phyloP scores from a whole-genome alignment of 2,329 filamentous ascomycete genomes.

The Aureobasidium vineae region DNA sequence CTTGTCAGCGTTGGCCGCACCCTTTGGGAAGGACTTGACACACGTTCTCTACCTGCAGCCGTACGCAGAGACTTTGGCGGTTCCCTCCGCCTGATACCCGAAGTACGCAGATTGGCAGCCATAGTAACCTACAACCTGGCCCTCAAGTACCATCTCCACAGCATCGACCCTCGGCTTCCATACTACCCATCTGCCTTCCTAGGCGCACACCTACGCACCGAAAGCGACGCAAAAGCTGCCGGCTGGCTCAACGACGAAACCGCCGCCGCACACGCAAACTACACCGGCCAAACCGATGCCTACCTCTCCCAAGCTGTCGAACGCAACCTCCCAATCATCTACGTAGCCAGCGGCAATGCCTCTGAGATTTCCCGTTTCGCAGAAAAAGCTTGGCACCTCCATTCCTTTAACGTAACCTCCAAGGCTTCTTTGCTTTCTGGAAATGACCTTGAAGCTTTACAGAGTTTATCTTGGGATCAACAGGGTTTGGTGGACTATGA shows the following conservation, averaged over 20 bases:
- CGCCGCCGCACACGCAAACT: conserved; percentile 33
- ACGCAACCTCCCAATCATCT: conserved; percentile 40
- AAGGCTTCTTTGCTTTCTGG: conserved; percentile 47
- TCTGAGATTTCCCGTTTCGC: conserved; percentile 42
- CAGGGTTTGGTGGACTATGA: conserved; percentile 54
- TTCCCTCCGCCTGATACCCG: conserved; percentile 33
- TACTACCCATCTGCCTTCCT: conserved; percentile 39
- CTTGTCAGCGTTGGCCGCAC: conserved; percentile 35
- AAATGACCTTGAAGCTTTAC: conserved; percentile 40
- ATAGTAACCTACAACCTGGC: conserved; percentile 38
- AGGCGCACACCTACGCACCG: conserved; percentile 43
- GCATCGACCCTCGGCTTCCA: conserved; percentile 34
- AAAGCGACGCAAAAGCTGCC: conserved; percentile 38
- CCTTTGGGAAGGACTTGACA: conserved; percentile 35
- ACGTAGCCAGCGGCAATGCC: conserved; percentile 47
- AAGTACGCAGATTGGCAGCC: conserved; percentile 38
- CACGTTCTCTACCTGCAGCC: conserved; percentile 31
- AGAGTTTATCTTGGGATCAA: conserved; percentile 50
- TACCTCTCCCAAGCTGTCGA: conserved; percentile 41
- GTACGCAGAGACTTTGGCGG: conserved; percentile 36
- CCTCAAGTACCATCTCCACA: conserved; percentile 31
- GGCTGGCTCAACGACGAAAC: conserved; percentile 33
- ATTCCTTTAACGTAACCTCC: conserved; percentile 43
- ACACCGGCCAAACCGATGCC: conserved; percentile 40
- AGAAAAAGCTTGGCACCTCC: conserved; percentile 38